Percentiles rank a stretch among this genome's conserved stretches.
These are phyloP conservation scores for Cordyceps militaris DNA, from an alignment of 2,329 filamentous ascomycete genomes.

Conservation along the genomic window DNA sequence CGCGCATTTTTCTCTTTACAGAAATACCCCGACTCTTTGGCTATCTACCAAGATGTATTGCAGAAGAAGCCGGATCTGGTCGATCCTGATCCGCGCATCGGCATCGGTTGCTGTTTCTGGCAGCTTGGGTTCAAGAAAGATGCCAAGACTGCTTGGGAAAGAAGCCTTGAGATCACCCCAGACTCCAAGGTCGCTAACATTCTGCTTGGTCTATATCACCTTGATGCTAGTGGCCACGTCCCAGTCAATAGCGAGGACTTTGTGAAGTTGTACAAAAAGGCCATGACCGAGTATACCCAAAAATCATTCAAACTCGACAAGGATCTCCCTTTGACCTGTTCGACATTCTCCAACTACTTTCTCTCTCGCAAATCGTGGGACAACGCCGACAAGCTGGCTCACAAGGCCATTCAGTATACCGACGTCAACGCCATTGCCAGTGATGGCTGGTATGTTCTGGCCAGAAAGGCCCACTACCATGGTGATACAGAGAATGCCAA, in stretches of 20 bases:
- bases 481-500: slow-evolving; percentile 67
- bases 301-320: slow-evolving; percentile 92
- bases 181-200: slow-evolving; percentile 87
- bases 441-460: slow-evolving; percentile 94
- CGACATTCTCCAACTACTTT: slow-evolving; percentile 87
- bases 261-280: slow-evolving; percentile 76
- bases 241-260: slow-evolving; percentile 81
- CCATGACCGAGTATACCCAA: slow-evolving; percentile 90
- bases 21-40: slow-evolving; percentile 75
- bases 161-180: slow-evolving; percentile 71
- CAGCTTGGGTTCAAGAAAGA: slow-evolving; percentile 91
- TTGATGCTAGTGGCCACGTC: slow-evolving; percentile 78
- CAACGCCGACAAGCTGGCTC: slow-evolving; percentile 78
- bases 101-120: slow-evolving; percentile 96
- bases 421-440: slow-evolving; percentile 95
- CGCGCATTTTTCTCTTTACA: slow-evolving; percentile 80
- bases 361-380: slow-evolving; percentile 71
- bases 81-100: slow-evolving; percentile 91
- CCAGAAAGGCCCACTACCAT: slow-evolving; percentile 81
- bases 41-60: slow-evolving; percentile 80
- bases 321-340: slow-evolving; percentile 80
- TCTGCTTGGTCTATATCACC: slow-evolving; percentile 80
- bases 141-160: slow-evolving; percentile 83
- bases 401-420: slow-evolving; percentile 90
- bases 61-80: slow-evolving; percentile 78